Conservation (phyloP, 441 rosid species). For the Euphorbia schlechtendalii region DNA sequence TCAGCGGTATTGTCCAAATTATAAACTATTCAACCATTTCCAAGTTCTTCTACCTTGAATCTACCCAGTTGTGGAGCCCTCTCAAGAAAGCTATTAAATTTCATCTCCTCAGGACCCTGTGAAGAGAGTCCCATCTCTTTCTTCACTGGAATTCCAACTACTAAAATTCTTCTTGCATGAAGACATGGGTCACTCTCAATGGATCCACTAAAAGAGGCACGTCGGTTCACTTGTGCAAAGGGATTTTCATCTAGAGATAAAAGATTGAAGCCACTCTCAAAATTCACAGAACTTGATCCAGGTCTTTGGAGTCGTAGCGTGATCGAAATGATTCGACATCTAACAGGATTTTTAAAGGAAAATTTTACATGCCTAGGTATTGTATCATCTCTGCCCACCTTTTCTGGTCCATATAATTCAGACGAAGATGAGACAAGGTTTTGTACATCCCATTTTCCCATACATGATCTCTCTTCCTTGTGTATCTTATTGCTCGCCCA, state of each 20-base stretch:
- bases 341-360: slow-evolving; percentile 61
- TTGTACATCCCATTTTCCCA: slow-evolving; percentile 97
- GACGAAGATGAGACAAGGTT: slow-evolving; percentile 56
- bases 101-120: slow-evolving; percentile 53
- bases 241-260: slow-evolving; percentile 87
- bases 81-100: slow-evolving; percentile 60
- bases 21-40: not conserved
- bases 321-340: slow-evolving; percentile 90
- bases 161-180: slow-evolving; percentile 78
- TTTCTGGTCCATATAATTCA: slow-evolving; percentile 75
- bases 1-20: not conserved
- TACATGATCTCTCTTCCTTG: slow-evolving; percentile 68
- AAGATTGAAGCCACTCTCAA: slow-evolving; percentile 64
- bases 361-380: slow-evolving; percentile 83
- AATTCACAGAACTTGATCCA: slow-evolving; percentile 80
- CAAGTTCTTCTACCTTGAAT: slow-evolving; percentile 61
- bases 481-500: slow-evolving; percentile 93
- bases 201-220: slow-evolving; percentile 86
- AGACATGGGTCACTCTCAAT: slow-evolving; percentile 64
- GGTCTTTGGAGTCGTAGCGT: slow-evolving; percentile 65
- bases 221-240: slow-evolving; percentile 60
- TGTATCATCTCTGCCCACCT: slow-evolving; percentile 35
- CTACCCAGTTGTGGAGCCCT: slow-evolving; percentile 71
- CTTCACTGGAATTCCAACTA: slow-evolving; percentile 57
- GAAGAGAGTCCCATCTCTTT: slow-evolving; percentile 32